Evolutionary conservation across 768 basidiomycete genomes (phyloP), one percentile per base, ranked within the genome.

Genomic region (Leccinum olivaceopallidum): DNA sequence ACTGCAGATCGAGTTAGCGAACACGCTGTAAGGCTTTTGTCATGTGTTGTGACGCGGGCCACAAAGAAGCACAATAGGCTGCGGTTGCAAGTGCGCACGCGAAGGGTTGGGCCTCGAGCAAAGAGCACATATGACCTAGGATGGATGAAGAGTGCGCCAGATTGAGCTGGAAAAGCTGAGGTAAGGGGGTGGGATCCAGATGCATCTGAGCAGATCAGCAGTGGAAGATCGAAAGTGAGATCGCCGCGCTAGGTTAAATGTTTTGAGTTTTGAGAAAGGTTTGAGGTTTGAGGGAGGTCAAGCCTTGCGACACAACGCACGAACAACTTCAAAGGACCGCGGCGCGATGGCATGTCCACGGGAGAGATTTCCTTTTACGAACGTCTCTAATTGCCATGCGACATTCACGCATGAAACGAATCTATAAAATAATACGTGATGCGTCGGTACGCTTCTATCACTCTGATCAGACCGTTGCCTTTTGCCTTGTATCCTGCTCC

Each of bases 401-500:
- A 28, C 28, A 28, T 28, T 28, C 28, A 28, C 28, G 28, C 32
- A 59, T 63, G 62, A 63, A 62, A 60, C 56, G 34, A 48, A 60
- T 65, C 62, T 66, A 64, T 32, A 47, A 7, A 54, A 64, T 32
- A 54, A 36, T 54, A 30, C 36, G 60, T 63, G 62, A 63, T 66
- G 61, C 57, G 58, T 62, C 60, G 65, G 58, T 65, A 66, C 63
- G 66, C 69, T 75, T 75, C 75, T 75, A 76, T 69, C 60, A 60
- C 51, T 56, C 59, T 64, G 66, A 61, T 73, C 72, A 79, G 54
- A 73, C 74, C 53, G 81, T 83, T 59, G 84, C 83, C 71, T 79
- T 83, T 71, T 71, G 72, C 76, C 80, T 84, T 67, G 76, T 73
- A 58, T 78, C 75, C 65, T 71, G 74, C 65, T 80, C 79, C 67